A percentile compares a stretch with the other conserved stretches of the same genome.
phyloP scores from a whole-genome alignment of 257 asterid genomes.

The Scutellaria galericulata region DNA sequence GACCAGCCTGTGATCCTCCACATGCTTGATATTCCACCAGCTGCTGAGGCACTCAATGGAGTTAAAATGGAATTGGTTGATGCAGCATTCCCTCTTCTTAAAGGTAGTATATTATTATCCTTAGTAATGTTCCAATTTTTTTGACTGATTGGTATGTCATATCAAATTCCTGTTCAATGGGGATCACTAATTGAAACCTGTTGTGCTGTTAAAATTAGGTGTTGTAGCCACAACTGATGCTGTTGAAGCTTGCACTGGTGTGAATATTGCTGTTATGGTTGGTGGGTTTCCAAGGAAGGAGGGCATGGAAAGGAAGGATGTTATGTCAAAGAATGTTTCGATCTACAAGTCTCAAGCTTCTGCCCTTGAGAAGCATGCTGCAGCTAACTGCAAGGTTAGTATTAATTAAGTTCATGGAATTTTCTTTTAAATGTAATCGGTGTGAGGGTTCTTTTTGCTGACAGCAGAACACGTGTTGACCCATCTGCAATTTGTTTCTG shows the following conservation, averaged over 20 bases:
- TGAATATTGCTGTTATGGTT: slow-evolving; percentile 83
- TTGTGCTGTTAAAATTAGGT: slow-evolving; percentile 45
- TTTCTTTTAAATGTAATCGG: too few relatives aligned
- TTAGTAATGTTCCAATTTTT: background rate
- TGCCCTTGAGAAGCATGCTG: slow-evolving; percentile 89
- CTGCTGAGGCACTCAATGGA: slow-evolving; percentile 87
- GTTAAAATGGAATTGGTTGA: slow-evolving; percentile 91
- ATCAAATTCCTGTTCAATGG: background rate
- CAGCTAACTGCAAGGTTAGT: slow-evolving; percentile 86
- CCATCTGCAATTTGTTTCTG: background rate
- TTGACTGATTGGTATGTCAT: background rate
- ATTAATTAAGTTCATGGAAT: background rate
- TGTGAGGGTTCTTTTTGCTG: too few relatives aligned
- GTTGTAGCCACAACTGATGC: slow-evolving; percentile 93
- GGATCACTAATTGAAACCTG: background rate
- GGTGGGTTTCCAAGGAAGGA: slow-evolving; percentile 98
- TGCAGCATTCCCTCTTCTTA: slow-evolving; percentile 90
- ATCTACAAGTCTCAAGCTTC: slow-evolving; percentile 95
- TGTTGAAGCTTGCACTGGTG: slow-evolving; percentile 85
- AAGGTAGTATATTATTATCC: slow-evolving; percentile 45
- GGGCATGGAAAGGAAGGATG: slow-evolving; percentile 97
- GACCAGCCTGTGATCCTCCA: slow-evolving; percentile 92
- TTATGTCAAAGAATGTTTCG: slow-evolving; percentile 89
- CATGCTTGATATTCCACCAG: slow-evolving; percentile 88
- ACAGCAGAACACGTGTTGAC: too few relatives aligned